Evolutionary conservation across 2,329 filamentous ascomycete species (phyloP), one percentile per base, ranked within the genome.

Genomic region (Fusarium verticillioides): DNA sequence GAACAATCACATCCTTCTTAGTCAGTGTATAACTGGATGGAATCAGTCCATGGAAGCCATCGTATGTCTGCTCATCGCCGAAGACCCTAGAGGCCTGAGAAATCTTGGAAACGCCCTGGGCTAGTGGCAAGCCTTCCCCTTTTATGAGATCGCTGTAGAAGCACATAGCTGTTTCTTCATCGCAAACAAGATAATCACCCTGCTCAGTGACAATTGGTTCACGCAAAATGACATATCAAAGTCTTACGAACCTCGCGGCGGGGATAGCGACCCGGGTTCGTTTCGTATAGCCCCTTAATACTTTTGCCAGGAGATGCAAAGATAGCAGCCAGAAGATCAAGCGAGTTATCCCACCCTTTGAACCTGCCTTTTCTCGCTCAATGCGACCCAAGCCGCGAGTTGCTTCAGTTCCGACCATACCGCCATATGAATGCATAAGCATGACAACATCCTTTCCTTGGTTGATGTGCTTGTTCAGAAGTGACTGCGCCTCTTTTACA

Each of bases 341-440:
- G 8, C 28, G 23, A 18, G 34, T 7, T 19, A 69, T 69, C 1
- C 64, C 64, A 5, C 66, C 64, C 11, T 46, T 50, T 0, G 57
- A 21, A 0, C 57, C 66, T 19, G 21, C 15, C 7, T 57, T 57
- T 11, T 63, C 57, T 2, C 64, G 18, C 18, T 69, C 64, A 6
- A 15, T 4, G 1, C 49, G 34, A 18, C 64, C 46, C 11, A 69
- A 5, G 2, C 64, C 39, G 4, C 49, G 43, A 7, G 47, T 63
- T 8, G 64, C 66, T 36, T 69, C 64, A 1, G 64, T 69, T 2
- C 66, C 64, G 1, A 63, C 64, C 57, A 69, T 69, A 1, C 66
- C 66, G 4, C 66, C 66, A 39, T 69, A 69, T 1, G 64, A 69
- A n/a, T 69, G 64, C 64, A 69, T 69, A 4, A 69, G 66, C 8